Evolutionary conservation across 2,329 filamentous ascomycete genomes (phyloP), one percentile per base, ranked within the genome.

Genomic region (Cladosporium phlei): DNA sequence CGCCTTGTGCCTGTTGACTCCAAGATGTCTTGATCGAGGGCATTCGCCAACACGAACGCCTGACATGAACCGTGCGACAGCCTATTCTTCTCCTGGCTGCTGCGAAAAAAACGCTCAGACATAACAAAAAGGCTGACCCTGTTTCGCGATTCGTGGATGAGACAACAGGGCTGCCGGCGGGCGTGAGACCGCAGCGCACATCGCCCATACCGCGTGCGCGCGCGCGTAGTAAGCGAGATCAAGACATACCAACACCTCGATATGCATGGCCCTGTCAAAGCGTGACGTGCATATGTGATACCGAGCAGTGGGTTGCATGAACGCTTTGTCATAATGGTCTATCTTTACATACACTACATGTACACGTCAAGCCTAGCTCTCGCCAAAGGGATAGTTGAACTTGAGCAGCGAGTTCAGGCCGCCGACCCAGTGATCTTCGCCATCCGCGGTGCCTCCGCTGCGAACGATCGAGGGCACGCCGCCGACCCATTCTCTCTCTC

Each of bases 371-470:
- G 42, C 37, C 42, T 45, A 45, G 30, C 42, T 74, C 59, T 85
- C 84, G 1, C 93, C 93, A 73, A 97, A 97, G 0, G 91, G 90
- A 69, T 95, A 88, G 66, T 98, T 98, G 65, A 97, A 98, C 71
- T 98, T 98, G 57, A 98, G 70, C 60, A 97, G 65, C 8, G 88
- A 88, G 62, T 95, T 98, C 61, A 98, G 68, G 0, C 93, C 91
- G 1, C 91, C 91, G 2, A 98, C 91, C 93, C 93, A 98, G 14
- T 91, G 88, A 66, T 97, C 91, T 59, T 96, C 88, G 19, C 75
- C 73, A 44, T 60, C 73, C 29, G 63, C 68, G 4, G 62, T 55
- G 56, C 76, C 71, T 57, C 74, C 58, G 12, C 67, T 66, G 35
- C 89, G 75, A 60, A 96, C 93, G 24, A 97, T 86, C 63, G 89